A percentile compares a stretch with the other conserved stretches of the same genome.
phyloP scores from a whole-genome alignment of 2,329 filamentous ascomycete genomes.

The Zymoseptoria ardabiliae region DNA sequence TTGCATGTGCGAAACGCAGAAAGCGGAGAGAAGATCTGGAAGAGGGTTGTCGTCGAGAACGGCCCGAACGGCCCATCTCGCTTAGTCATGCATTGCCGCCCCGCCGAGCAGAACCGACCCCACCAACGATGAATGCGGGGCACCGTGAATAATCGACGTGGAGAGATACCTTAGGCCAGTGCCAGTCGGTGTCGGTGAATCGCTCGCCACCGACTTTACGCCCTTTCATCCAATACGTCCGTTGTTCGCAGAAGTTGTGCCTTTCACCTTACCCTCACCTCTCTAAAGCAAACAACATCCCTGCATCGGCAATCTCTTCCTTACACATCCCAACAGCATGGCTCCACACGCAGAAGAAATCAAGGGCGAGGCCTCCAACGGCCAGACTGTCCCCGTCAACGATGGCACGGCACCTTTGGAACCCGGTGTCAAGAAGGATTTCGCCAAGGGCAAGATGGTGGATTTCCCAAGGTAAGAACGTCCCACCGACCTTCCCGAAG shows the following conservation, averaged over 20 bases:
- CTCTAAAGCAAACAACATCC: background rate
- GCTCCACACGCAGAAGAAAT: constrained; percentile 27
- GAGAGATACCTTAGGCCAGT: too few species aligned
- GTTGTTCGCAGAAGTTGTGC: background rate
- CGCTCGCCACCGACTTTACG: background rate
- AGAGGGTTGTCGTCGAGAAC: too few species aligned
- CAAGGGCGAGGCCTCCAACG: constrained; percentile 17
- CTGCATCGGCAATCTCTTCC: background rate
- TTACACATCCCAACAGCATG: constrained; percentile 15
- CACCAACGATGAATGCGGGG: background rate
- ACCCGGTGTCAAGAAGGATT: constrained; percentile 27
- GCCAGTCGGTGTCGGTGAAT: background rate
- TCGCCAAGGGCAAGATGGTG: constrained; percentile 25
- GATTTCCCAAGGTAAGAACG: constrained; percentile 22
- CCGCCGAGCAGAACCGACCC: background rate
- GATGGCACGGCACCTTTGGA: constrained; percentile 25
- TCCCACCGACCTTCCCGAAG: background rate
- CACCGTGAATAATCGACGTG: background rate
- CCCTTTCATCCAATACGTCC: background rate
- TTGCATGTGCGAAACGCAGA: too few species aligned
- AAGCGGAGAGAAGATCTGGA: too few species aligned
- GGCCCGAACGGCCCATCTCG: background rate
- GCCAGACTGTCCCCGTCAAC: constrained; percentile 24
- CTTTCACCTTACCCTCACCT: background rate
- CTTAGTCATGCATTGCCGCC: background rate